Conservation (phyloP, 2,329 filamentous ascomycete species). For the Aspergillus alliaceus region DNA sequence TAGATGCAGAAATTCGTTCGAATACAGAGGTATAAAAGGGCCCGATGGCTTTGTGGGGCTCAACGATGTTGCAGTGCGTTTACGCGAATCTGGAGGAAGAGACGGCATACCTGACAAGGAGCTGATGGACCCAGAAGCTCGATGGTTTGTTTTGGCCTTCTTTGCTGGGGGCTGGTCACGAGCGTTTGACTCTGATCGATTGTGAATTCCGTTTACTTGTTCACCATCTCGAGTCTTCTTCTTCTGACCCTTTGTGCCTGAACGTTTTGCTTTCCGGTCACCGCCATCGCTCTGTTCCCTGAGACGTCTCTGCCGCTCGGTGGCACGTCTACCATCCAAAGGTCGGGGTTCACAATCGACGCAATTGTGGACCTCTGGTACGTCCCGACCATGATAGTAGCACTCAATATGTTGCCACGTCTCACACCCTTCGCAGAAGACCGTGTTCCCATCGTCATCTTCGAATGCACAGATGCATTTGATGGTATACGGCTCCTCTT, state of each 20-base stretch:
- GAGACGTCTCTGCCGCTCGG: constrained; percentile 66
- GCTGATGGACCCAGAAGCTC: constrained; percentile 71
- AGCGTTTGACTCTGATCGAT: constrained; percentile 57
- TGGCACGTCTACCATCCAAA: constrained; percentile 72
- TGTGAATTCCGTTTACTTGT: constrained; percentile 53
- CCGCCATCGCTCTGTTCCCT: constrained; percentile 59
- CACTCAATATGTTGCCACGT: constrained; percentile 99
- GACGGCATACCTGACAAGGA: constrained; percentile 67
- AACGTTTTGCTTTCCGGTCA: constrained; percentile 73
- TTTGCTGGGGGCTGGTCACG: constrained; percentile 64
- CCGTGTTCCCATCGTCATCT: constrained; percentile 96
- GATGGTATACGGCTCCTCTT: constrained; percentile 71
- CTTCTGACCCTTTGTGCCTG: constrained; percentile 77
- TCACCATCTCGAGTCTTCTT: constrained; percentile 74
- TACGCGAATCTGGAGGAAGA: constrained; percentile 62
- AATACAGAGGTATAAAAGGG: constrained; percentile 70
- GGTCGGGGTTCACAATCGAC: constrained; percentile 79
- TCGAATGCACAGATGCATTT: constrained; percentile 94
- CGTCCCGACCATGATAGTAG: constrained; percentile 81
- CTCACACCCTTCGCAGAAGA: constrained; percentile 92
- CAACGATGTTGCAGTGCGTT: constrained; percentile 61
- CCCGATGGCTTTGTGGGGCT: constrained; percentile 68
- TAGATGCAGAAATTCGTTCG: constrained; percentile 71
- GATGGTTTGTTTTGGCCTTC: constrained; percentile 79
- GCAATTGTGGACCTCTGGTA: constrained; percentile 79